These are phyloP conservation scores for Nephelium lappaceum DNA, from an alignment of 345 rosid species.

Conservation along the genomic window DNA sequence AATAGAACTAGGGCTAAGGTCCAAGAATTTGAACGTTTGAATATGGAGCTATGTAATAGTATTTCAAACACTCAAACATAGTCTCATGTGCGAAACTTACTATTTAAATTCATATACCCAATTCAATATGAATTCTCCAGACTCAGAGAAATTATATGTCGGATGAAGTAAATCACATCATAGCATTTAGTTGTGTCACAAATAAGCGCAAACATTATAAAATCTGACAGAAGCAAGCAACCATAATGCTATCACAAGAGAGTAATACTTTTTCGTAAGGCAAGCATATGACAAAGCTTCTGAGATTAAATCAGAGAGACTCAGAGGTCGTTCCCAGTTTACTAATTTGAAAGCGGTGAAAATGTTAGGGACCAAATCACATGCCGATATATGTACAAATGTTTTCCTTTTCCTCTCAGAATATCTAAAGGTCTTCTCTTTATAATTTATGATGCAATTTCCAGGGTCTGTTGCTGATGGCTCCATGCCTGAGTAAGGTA, in stretches of 20 bases:
- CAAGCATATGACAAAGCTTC: slow-evolving; percentile 3
- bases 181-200: neutral
- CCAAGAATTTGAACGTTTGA: too few species aligned
- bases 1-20: too few species aligned
- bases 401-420: too few species aligned
- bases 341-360: neutral
- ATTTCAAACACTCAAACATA: neutral
- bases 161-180: too few species aligned
- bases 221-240: neutral
- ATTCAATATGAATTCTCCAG: too few species aligned
- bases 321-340: neutral
- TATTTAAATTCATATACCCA: too few species aligned
- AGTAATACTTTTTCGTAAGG: neutral
- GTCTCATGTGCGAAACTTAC: too few species aligned
- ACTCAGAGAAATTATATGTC: too few species aligned
- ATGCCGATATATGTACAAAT: neutral
- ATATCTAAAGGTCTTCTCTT: neutral
- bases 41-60: neutral
- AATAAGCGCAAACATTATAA: neutral
- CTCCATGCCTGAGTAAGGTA: neutral
- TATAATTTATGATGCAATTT: neutral
- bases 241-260: slow-evolving; percentile 5
- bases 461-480: neutral
- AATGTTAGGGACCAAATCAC: neutral
- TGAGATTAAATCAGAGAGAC: slow-evolving; percentile 4